Conservation (phyloP, 1,139 yeast species). For the Geotrichum aggregatum region DNA sequence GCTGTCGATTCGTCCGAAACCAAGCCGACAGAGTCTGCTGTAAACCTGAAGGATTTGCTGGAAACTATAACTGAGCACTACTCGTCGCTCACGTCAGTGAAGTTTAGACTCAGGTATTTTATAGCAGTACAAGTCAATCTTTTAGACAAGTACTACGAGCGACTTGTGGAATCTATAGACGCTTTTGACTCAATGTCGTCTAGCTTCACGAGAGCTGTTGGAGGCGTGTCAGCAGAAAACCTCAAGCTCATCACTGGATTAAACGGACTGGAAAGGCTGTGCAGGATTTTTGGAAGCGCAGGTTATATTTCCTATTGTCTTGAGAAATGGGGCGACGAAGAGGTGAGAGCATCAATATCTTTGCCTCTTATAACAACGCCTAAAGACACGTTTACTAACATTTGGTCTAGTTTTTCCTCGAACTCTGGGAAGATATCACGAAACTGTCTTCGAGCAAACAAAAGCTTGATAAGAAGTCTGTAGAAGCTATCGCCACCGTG, state of each 20-base stretch:
- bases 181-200: slow-evolving; percentile 49
- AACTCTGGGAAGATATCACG: slow-evolving; percentile 49
- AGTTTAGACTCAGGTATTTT: slow-evolving; percentile 63
- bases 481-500: slow-evolving; percentile 20
- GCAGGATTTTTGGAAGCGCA: slow-evolving; percentile 60
- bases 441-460: slow-evolving; percentile 23
- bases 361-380: neutral
- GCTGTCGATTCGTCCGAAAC: slow-evolving; percentile 46
- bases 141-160: slow-evolving; percentile 55
- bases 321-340: slow-evolving; percentile 61
- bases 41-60: slow-evolving; percentile 57
- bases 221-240: slow-evolving; percentile 40
- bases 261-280: slow-evolving; percentile 51
- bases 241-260: slow-evolving; percentile 44
- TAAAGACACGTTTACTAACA: neutral
- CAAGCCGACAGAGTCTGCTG: slow-evolving; percentile 66
- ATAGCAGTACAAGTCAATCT: slow-evolving; percentile 65
- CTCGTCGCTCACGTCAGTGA: slow-evolving; percentile 52
- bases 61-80: slow-evolving; percentile 66
- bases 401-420: slow-evolving; percentile 47
- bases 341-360: slow-evolving; percentile 27
- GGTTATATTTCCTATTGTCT: slow-evolving; percentile 51
- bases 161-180: slow-evolving; percentile 46
- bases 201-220: slow-evolving; percentile 38
- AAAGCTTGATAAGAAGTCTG: slow-evolving; percentile 21